Evolutionary conservation across 2,329 filamentous ascomycete genomes (phyloP), one percentile per base, ranked within the genome.

Genomic region (Sporothrix globosa): DNA sequence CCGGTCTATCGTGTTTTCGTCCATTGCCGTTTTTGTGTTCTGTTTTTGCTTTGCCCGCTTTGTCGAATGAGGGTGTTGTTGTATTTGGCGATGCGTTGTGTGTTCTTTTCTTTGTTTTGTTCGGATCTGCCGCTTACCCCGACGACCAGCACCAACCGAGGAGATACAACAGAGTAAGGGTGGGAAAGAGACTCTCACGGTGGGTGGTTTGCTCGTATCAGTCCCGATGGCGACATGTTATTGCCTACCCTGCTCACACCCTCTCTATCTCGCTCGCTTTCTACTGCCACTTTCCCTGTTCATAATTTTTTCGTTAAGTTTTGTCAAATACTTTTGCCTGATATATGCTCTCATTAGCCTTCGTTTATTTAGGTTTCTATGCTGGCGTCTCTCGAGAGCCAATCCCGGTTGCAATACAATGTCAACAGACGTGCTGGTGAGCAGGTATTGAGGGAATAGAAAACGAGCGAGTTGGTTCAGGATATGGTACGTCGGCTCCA

Each of bases 31-130:
- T 24, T 24, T 46, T 19, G 2, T n/a, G 27, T 13, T 3, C 21
- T 65, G 61, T 7, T 19, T 13, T 17, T 44, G 11, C 11, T 44
- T 44, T 44, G 7, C 41, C 14, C 41, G 3, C 41, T 13, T 50
- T 65, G 58, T 63, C 39, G 39, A 63, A 27, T 44, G 58, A 19
- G 58, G 39, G 46, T 46, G 58, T 27, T 46, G 58, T 27, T 6
- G 39, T 44, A 46, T 30, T 61, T 24, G 58, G 58, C 44, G 58
- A 46, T 63, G 58, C 39, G 58, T 63, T 27, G 58, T 27, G 58
- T 46, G 24, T 63, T 63, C 19, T 13, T 21, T 24, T n/a, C 56
- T 34, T 39, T 46, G 27, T 48, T 9, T 54, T 46, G 44, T 63
- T 44, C 48, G 4, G 30, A 14, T 2, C 34, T 54, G 30, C 48